A percentile compares a stretch with the other conserved stretches of the same genome.
Evolutionary conservation across 805 yeast genomes (phyloP).

Genomic region (Candida ortonii): DNA sequence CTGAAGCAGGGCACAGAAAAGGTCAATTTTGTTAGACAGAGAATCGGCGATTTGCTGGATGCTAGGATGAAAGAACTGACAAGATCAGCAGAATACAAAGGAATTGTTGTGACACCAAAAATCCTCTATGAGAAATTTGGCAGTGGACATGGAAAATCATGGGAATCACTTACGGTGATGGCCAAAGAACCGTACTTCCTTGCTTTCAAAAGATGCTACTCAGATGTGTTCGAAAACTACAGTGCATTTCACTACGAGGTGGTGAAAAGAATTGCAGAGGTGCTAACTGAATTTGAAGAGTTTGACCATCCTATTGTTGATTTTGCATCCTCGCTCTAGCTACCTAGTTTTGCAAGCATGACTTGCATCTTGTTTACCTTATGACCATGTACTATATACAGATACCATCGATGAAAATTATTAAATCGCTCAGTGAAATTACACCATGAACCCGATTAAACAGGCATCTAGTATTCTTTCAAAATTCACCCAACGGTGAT

Average conservation of each 20-base stretch:
- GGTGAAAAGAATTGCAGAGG: constrained; percentile 22
- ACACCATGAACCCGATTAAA: constrained; percentile 57
- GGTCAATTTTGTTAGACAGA: constrained; percentile 19
- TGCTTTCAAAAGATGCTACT: constrained; percentile 31
- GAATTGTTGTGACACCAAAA: constrained; percentile 27
- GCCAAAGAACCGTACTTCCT: constrained; percentile 28
- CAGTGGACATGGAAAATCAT: constrained; percentile 19
- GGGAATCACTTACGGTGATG: constrained; percentile 22
- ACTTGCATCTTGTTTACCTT: background rate
- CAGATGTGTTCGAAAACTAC: constrained; percentile 19
- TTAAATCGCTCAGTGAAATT: too few relatives aligned
- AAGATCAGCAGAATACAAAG: constrained; percentile 27
- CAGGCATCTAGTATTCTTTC: constrained; percentile 80
- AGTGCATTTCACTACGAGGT: constrained; percentile 19
- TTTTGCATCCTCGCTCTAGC: constrained; percentile 18
- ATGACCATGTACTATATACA: too few relatives aligned
- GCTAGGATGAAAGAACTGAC: constrained; percentile 28
- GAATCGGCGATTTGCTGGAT: constrained; percentile 28
- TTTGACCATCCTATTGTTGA: constrained; percentile 20
- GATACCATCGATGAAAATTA: too few relatives aligned
- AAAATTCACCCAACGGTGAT: constrained; percentile 71
- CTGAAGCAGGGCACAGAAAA: constrained; percentile 2
- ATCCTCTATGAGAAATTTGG: constrained; percentile 27
- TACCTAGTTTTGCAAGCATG: background rate
- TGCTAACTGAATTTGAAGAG: constrained; percentile 28